phyloP scores from a whole-genome alignment of 2,329 filamentous ascomycete genomes.

The Fusarium sambucinum region DNA sequence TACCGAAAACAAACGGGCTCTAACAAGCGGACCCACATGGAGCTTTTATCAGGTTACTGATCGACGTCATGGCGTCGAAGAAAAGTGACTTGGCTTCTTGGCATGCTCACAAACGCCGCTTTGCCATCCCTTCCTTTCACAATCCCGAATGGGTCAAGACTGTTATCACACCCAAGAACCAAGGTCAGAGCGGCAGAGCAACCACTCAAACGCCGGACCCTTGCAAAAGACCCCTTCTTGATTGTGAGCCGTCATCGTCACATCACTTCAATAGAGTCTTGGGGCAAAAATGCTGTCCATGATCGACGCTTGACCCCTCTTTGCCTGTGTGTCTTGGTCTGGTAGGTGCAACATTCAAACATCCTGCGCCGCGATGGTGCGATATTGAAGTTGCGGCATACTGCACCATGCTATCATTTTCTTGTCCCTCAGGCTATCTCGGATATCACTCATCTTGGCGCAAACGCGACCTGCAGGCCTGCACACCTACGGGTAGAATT shows the following conservation, averaged over 20 bases:
- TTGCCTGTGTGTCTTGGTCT: constrained; percentile 7
- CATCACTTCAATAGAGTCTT: constrained; percentile 12
- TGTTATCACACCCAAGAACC: constrained; percentile 13
- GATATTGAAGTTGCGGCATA: constrained; percentile 25
- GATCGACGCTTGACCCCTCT: constrained; percentile 40
- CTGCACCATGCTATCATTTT: not conserved
- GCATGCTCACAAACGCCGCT: constrained; percentile 35
- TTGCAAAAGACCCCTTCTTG: constrained; percentile 27
- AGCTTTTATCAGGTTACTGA: constrained; percentile 34
- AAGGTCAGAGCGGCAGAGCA: constrained; percentile 15
- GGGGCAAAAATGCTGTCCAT: constrained; percentile 12
- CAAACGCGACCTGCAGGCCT: constrained; percentile 12
- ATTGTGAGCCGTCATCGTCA: constrained; percentile 26
- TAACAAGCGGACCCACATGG: constrained; percentile 29
- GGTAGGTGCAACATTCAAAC: constrained; percentile 19
- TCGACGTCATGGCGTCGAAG: constrained; percentile 43
- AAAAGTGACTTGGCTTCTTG: constrained; percentile 27
- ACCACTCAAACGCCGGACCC: constrained; percentile 32
- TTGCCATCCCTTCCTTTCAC: constrained; percentile 17
- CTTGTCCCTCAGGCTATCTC: constrained; percentile 13
- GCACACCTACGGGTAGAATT: not conserved
- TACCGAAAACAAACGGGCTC: constrained; percentile 18
- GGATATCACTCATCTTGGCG: constrained; percentile 25
- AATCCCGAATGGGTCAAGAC: constrained; percentile 17
- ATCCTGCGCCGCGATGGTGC: constrained; percentile 27